Evolutionary conservation across 106 monocot genomes (phyloP), one percentile per base, ranked within the genome.

Genomic region (Narthecium ossifragum): DNA sequence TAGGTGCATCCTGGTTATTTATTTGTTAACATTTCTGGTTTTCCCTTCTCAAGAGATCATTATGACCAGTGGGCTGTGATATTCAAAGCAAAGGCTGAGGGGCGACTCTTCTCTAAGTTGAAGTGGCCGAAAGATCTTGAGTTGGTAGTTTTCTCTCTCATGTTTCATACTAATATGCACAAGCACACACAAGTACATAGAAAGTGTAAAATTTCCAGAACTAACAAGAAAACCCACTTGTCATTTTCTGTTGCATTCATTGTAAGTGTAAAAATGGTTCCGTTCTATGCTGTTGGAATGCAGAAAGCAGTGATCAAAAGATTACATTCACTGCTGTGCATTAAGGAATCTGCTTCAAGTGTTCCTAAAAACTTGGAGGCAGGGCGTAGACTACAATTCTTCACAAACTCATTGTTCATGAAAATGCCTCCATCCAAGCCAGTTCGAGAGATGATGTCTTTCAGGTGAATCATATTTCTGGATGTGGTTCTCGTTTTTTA

Each of bases 381-480:
- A n/a, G 61, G 80, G 37, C 76, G 92, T 18, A 74, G 92, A 32
- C 70, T 92, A 34, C 56, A 83, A 53, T 92, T 75, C 67, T 92
- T 92, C 62, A 83, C 83, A 4, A 92, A 92, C 70, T 92, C 92
- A 9, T 74, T 92, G 6, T 92, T 80, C 60, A 92, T 92, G 92
- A 65, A 32, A 60, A 92, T 92, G 86, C 92, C 92, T 24, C 27
- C 26, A 30, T 60, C 86, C 28, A 83, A 73, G 38, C 72, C 77
- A 66, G 92, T 86, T 70, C 80, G 60, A 46, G 86, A 86, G 49
- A 92, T 86, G 86, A 9, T 86, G 41, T 83, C 86, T 39, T 92
- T 92, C 64, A 75, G 92, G 92, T 92, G 32, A 55, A 46, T 33
- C n/a, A n/a, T 13, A 10, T 55, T 41, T 62, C 34, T 15, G 4